These are phyloP conservation scores for Colletotrichum sidae DNA, from an alignment of 2,329 filamentous ascomycete genomes.

Conservation along the genomic window DNA sequence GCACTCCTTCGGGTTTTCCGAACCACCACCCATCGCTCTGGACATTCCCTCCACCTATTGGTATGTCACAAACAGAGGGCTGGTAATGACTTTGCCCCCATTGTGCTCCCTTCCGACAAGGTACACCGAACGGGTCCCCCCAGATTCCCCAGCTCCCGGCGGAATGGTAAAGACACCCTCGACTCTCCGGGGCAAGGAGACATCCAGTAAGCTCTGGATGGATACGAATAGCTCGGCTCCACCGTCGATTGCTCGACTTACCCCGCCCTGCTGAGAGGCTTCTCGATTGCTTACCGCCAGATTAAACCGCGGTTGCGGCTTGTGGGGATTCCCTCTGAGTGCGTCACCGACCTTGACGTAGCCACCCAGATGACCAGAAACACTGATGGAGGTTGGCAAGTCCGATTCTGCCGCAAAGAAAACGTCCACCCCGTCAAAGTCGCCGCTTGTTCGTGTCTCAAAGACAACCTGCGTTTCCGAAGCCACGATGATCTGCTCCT, in stretches of 20 bases:
- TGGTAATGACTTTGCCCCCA: constrained; percentile 30
- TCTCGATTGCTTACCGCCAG: constrained; percentile 35
- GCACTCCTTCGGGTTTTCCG: no score
- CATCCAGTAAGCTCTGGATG: constrained; percentile 39
- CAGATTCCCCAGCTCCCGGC: neutral
- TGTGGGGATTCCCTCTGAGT: constrained; percentile 44
- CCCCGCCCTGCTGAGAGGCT: constrained; percentile 34
- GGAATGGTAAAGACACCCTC: constrained; percentile 37
- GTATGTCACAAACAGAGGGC: constrained; percentile 23
- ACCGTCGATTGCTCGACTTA: constrained; percentile 38
- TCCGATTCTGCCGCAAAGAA: constrained; percentile 27
- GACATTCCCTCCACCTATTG: neutral
- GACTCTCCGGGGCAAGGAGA: constrained; percentile 39
- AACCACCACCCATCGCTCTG: no score
- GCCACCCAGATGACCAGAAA: constrained; percentile 42
- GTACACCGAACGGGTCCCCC: constrained; percentile 6
- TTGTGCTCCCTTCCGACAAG: constrained; percentile 26
- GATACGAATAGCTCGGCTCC: constrained; percentile 44
- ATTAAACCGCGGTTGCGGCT: constrained; percentile 42
- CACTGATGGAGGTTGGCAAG: constrained; percentile 32
- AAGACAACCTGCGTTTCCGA: constrained; percentile 40
- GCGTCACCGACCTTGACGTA: constrained; percentile 47
- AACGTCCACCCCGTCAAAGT: constrained; percentile 46
- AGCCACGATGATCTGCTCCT: constrained; percentile 36
- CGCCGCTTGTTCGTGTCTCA: constrained; percentile 44